Evolutionary conservation across 345 rosid genomes (phyloP).

Genomic region (Citrus inodora): DNA sequence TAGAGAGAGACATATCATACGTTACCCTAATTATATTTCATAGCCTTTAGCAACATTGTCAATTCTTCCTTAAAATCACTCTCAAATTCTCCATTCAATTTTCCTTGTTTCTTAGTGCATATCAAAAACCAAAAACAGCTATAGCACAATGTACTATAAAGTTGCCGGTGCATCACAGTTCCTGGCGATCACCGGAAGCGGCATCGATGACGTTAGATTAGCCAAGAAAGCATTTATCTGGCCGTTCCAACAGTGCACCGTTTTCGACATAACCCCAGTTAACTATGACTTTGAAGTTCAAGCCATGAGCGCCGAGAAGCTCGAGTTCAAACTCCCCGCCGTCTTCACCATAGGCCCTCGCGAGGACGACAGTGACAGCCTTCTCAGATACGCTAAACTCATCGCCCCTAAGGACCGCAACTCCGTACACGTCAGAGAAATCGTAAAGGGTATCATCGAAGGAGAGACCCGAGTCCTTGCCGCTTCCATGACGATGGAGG

Average conservation of each 20-base stretch:
- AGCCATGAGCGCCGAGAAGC: slow-evolving; percentile 91
- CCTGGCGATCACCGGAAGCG: slow-evolving; percentile 58
- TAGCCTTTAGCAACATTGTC: neutral
- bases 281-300: slow-evolving; percentile 84
- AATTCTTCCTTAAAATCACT: neutral
- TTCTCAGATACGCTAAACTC: slow-evolving; percentile 56
- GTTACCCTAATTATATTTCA: too few species aligned
- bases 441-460: slow-evolving; percentile 76
- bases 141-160: slow-evolving; percentile 33
- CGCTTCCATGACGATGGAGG: slow-evolving; percentile 94
- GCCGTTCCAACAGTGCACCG: slow-evolving; percentile 56
- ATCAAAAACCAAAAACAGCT: neutral
- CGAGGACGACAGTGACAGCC: slow-evolving; percentile 43
- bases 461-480: slow-evolving; percentile 84
- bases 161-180: slow-evolving; percentile 61
- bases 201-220: slow-evolving; percentile 58
- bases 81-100: neutral
- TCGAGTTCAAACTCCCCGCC: slow-evolving; percentile 71
- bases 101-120: neutral
- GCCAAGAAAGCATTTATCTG: slow-evolving; percentile 54
- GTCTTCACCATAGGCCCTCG: slow-evolving; percentile 85
- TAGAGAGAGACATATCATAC: too few species aligned
- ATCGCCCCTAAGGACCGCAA: slow-evolving; percentile 63
- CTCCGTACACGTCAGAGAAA: slow-evolving; percentile 66
- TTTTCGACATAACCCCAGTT: slow-evolving; percentile 73